Base-by-base conservation (phyloP, 495 filamentous ascomycete genomes). In the Penicillium robsamsonii region DNA sequence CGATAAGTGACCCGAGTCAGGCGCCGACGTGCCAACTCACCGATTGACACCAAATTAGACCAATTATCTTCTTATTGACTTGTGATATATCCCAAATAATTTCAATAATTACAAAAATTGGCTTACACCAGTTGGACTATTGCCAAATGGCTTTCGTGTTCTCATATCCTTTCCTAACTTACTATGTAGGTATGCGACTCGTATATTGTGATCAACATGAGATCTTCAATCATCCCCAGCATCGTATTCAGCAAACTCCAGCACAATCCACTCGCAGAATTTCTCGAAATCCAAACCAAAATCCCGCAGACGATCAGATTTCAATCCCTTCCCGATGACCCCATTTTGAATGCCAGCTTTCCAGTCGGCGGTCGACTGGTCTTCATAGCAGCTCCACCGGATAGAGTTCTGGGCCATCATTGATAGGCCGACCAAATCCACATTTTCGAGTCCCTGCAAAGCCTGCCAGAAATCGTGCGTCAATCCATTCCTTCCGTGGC, bases 381-480 rank as follows among this genome's bases (percentile, higher is more conserved):
- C 92, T 63, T 92, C 89, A 66, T 89, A 96, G 31, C 87, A 86
- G 22, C 92, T 90, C 88, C 89, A 97, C 29, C 87, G 79, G 38
- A 98, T 86, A 52, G 91, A 95, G 55, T 95, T 97, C 76, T 96
- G 91, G 13, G 89, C 93, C 62, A 98, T 78, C 61, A 86, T 86
- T 5, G 91, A 93, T 38, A 97, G 59, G 5, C 71, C 72, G 1
- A 66, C 64, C 24, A 96, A 70, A 13, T 91, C 94, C 24, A 96
- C 80, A 59, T 90, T 93, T 52, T 95, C 84, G 74, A 91, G 88
- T 2, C 87, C 89, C 63, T 94, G 90, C 38, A 97, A 72, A 6
- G 88, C 88, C 70, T 93, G 90, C 91, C 91, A 96, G 71, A 93
- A 95, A 65, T 96, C 90, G 69, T 94, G 86, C 4, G 88, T 92